Evolutionary conservation across 139 green algal species (phyloP).

Genomic region (Chlorella ohadii): DNA sequence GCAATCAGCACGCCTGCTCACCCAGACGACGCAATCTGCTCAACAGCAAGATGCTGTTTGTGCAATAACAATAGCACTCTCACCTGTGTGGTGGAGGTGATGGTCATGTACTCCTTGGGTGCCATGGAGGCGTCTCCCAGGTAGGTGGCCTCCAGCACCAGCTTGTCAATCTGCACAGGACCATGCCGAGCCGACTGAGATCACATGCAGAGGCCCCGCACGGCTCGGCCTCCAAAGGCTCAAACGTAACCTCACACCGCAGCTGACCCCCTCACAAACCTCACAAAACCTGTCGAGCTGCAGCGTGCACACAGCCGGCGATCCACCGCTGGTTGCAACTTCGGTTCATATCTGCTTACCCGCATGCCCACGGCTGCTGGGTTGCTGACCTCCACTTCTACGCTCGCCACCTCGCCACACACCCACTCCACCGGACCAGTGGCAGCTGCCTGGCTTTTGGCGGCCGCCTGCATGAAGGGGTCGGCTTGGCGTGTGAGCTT

Average conservation of each 20-base stretch:
- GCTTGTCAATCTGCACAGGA: conserved; percentile 32
- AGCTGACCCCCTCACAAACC: no score
- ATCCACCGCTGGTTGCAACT: no score
- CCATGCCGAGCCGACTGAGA: not conserved
- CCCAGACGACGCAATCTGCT: no score
- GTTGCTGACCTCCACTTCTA: conserved; percentile 81
- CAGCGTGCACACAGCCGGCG: no score
- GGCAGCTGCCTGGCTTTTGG: not conserved
- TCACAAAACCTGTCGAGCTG: no score
- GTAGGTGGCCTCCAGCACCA: conserved; percentile 45
- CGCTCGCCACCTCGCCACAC: conserved; percentile 60
- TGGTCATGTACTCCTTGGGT: conserved; percentile 41
- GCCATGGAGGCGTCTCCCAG: conserved; percentile 41
- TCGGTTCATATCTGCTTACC: no score
- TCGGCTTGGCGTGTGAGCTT: no score
- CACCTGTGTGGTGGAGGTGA: conserved; percentile 28
- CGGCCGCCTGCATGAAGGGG: not conserved
- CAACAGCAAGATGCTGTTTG: no score
- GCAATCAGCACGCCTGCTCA: no score
- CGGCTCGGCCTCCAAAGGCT: no score
- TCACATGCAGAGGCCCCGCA: no score
- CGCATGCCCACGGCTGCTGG: conserved; percentile 61
- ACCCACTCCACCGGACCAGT: conserved; percentile 58
- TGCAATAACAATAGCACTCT: not conserved
- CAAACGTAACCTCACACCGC: no score